A percentile compares a stretch with the other conserved stretches of the same genome.
Evolutionary conservation across 345 rosid genomes (phyloP).

Genomic region (Salix caprea): DNA sequence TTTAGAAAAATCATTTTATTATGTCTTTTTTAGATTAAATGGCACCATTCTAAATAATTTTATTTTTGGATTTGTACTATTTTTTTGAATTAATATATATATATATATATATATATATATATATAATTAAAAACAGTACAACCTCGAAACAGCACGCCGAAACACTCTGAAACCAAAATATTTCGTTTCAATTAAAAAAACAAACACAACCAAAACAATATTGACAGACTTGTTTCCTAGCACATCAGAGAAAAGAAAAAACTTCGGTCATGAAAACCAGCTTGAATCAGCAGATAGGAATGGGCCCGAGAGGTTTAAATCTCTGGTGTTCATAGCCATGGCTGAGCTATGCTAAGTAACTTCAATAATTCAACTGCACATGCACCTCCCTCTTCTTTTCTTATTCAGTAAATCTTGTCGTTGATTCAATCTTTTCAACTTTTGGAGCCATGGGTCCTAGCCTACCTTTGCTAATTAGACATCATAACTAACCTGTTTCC

Average conservation of each 20-base stretch:
- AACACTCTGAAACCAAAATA: no score
- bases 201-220: no score
- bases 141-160: no score
- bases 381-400: conserved; percentile 19
- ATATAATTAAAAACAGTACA: no score
- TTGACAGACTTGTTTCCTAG: not conserved
- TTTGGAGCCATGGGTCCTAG: not conserved
- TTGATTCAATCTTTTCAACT: conserved; percentile 19
- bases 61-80: no score
- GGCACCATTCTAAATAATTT: no score
- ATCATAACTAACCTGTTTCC: conserved; percentile 6
- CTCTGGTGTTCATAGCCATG: conserved; percentile 18
- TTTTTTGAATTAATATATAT: no score
- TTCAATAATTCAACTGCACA: conserved; percentile 34
- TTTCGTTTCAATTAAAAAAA: no score
- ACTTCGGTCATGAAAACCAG: not conserved
- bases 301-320: conserved; percentile 22
- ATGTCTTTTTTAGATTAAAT: no score
- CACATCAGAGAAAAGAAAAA: not conserved
- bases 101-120: no score
- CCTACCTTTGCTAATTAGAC: conserved; percentile 15
- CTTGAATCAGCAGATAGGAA: not conserved
- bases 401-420: not conserved
- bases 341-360: not conserved
- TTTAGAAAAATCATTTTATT: no score